These are phyloP conservation scores for Mycena belliarum DNA, from an alignment of 768 basidiomycete genomes.

Conservation along the genomic window DNA sequence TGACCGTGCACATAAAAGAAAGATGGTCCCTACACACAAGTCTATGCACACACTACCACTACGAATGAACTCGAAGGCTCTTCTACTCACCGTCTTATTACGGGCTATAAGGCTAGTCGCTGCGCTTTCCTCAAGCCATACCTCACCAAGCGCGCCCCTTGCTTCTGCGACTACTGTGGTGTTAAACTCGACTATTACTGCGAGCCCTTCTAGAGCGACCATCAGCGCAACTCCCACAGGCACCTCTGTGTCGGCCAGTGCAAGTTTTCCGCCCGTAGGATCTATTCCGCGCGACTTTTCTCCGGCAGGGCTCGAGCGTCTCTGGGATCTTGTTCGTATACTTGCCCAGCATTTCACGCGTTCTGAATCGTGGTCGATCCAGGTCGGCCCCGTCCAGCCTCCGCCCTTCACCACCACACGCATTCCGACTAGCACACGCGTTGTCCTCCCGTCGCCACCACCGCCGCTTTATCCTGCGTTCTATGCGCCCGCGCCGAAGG, in stretches of 20 bases:
- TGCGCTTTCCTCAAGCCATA: not conserved
- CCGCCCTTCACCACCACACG: constrained; percentile 49
- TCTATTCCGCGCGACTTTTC: constrained; percentile 43
- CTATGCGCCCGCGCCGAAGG: constrained; percentile 44
- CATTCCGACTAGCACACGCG: constrained; percentile 34
- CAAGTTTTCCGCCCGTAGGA: constrained; percentile 40
- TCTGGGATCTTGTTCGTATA: constrained; percentile 43
- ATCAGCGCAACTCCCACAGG: not conserved
- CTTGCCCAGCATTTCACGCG: not conserved
- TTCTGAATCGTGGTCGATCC: not conserved
- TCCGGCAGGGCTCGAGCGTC: constrained; percentile 34
- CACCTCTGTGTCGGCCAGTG: constrained; percentile 4
- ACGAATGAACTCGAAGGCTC: not conserved
- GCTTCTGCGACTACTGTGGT: not conserved
- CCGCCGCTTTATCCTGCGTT: constrained; percentile 48
- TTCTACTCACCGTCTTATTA: not conserved
- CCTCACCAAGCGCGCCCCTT: not conserved
- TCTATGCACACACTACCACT: not conserved
- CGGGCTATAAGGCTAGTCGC: not conserved
- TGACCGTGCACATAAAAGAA: not conserved
- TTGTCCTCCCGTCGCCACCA: constrained; percentile 43
- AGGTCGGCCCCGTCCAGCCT: constrained; percentile 46
- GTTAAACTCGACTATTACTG: not conserved
- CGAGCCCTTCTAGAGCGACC: not conserved
- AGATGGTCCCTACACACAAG: too few species aligned